Base-by-base conservation (phyloP, 2,329 filamentous ascomycete species). In the Scleromitrula shiraiana region DNA sequence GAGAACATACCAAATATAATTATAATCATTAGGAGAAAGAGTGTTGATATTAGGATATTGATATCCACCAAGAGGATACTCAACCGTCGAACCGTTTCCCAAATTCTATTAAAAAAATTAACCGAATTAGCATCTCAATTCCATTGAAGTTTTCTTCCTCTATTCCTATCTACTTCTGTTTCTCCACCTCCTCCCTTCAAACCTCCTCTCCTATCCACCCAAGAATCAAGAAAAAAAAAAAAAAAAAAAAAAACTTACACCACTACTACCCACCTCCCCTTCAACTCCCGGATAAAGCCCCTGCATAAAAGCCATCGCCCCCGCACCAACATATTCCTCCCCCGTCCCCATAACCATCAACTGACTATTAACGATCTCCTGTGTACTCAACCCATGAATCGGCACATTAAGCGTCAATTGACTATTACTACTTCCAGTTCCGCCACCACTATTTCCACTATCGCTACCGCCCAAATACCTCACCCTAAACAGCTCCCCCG, bases 241-340 rank as follows among this genome's bases (percentile, higher is more conserved):
- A 17, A 42, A 19, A 29, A n/a, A 30, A 9, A 3, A 12, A 15
- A 26, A 17, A 44, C 40, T 24, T 49, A 43, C 39, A 32, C 24
- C 15, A 37, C 26, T 22, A 8, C 6, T 7, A 7, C 33, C 46
- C n/a, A 22, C n/a, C 33, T 15, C 26, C 4, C 41, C 47, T 4
- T 10, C 4, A 5, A 39, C 26, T 10, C 88, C 86, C 2, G 89
- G 88, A 61, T 95, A 95, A 4, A 95, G 71, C 4, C 84, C 88
- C 63, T 95, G 89, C 57, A 93, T 68, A 65, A 95, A 94, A 0
- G 83, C 88, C 43, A 78, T 70, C 27, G 86, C 87, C 2, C 86
- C 81, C 51, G 76, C 81, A 43, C 80, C 77, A 26, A 90, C 60
- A 59, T 68, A 73, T 22, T 65, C 62, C 42, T 74, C 68, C 4